Evolutionary conservation across 768 basidiomycete genomes (phyloP).

Genomic region (Crassisporium funariophilum): DNA sequence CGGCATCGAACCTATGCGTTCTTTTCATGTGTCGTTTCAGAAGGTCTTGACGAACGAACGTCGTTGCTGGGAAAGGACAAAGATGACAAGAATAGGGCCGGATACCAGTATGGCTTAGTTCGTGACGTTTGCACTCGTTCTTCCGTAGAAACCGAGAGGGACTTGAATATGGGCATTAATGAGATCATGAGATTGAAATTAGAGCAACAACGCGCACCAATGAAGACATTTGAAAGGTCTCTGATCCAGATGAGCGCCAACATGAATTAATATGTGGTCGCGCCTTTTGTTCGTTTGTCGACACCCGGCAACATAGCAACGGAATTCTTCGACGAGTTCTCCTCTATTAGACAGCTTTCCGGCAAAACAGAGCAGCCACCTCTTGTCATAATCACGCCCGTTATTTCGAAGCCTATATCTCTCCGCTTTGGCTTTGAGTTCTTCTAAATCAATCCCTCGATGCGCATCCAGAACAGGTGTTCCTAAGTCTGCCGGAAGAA

Average conservation of each 20-base stretch:
- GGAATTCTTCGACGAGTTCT: conserved; percentile 57
- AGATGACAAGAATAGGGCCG: conserved; percentile 62
- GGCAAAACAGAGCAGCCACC: conserved; percentile 68
- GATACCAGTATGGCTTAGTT: conserved; percentile 59
- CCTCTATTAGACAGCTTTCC: conserved; percentile 64
- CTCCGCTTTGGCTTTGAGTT: conserved; percentile 56
- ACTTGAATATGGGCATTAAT: conserved; percentile 34
- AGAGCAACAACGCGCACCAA: conserved; percentile 49
- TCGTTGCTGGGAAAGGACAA: conserved; percentile 48
- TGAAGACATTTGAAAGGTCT: conserved; percentile 63
- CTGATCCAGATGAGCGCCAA: conserved; percentile 72
- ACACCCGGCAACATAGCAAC: conserved; percentile 71
- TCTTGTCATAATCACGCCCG: conserved; percentile 60
- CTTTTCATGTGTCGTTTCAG: conserved; percentile 66
- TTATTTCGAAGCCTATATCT: conserved; percentile 56
- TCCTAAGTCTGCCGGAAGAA: conserved; percentile 34
- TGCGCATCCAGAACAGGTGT: conserved; percentile 69
- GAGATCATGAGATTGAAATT: background rate
- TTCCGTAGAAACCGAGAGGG: conserved; percentile 67
- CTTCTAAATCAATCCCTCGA: conserved; percentile 54
- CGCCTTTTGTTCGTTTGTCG: conserved; percentile 68
- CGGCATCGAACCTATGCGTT: conserved; percentile 44
- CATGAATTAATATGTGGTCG: conserved; percentile 75
- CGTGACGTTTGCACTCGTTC: conserved; percentile 79
- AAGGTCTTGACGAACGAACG: conserved; percentile 70